Evolutionary conservation across 192 early-diverging fungal genomes (phyloP).

Genomic region (Chytriomyces confervae): DNA sequence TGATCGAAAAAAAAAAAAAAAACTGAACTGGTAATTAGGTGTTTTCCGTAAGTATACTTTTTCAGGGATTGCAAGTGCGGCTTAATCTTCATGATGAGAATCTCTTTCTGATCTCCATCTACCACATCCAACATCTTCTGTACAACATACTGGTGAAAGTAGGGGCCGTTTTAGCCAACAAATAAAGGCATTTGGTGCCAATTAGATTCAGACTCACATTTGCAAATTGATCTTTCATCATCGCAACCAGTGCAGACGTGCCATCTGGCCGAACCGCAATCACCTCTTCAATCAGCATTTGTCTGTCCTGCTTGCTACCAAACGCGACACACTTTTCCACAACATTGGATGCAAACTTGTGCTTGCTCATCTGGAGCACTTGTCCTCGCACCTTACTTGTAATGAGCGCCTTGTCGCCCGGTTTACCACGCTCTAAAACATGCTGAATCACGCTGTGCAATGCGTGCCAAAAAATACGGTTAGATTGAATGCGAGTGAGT

Average conservation of each 20-base stretch:
- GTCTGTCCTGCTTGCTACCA: slow-evolving; percentile 85
- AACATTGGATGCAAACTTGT: slow-evolving; percentile 99
- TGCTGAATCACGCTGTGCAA: slow-evolving; percentile 85
- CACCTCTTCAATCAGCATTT: slow-evolving; percentile 92
- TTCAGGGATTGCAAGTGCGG: slow-evolving; percentile 90
- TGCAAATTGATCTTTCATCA: slow-evolving; percentile 99
- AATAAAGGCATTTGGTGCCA: not conserved
- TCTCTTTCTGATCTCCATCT: slow-evolving; percentile 85
- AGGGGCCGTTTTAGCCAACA: not conserved
- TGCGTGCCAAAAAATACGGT: not conserved
- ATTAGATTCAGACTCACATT: slow-evolving; percentile 52
- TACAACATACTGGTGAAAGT: slow-evolving; percentile 78
- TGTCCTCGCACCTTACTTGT: slow-evolving; percentile 91
- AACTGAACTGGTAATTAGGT: slow-evolving; percentile 78
- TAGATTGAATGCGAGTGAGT: not conserved
- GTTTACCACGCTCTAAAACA: slow-evolving; percentile 91
- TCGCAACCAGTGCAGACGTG: slow-evolving; percentile 82
- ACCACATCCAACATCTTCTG: slow-evolving; percentile 99
- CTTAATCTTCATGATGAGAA: slow-evolving; percentile 89
- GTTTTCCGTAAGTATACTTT: slow-evolving; percentile 98
- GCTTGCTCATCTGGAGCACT: slow-evolving; percentile 90
- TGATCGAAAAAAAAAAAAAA: not conserved
- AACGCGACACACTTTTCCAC: slow-evolving; percentile 98
- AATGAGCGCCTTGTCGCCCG: slow-evolving; percentile 84
- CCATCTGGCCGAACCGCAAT: slow-evolving; percentile 83